phyloP scores from a whole-genome alignment of 2,329 filamentous ascomycete genomes.

The Cladosporium sp. region DNA sequence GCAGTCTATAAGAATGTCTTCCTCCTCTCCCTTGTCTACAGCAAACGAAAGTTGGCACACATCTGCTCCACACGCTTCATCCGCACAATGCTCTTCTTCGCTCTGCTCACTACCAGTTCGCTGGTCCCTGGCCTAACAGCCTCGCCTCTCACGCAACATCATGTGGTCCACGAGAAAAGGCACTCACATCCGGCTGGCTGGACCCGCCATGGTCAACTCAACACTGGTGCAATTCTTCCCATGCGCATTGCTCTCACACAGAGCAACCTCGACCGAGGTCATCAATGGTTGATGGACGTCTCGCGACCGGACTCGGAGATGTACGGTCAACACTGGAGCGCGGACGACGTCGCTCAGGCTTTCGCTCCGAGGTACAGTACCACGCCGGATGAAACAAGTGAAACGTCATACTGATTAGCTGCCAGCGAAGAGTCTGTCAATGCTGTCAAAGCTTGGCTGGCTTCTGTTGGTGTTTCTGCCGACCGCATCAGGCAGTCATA shows the following conservation, averaged over 20 bases:
- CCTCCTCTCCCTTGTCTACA: not conserved
- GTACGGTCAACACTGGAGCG: constrained; percentile 42
- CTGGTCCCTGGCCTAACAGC: constrained; percentile 18
- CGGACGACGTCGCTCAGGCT: constrained; percentile 40
- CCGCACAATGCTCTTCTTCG: constrained; percentile 22
- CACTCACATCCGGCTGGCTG: constrained; percentile 25
- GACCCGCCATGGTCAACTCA: constrained; percentile 24
- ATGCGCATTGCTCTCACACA: constrained; percentile 34
- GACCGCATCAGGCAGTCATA: constrained; percentile 48
- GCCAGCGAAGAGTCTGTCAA: constrained; percentile 42
- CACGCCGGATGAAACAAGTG: constrained; percentile 9
- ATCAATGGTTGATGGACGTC: constrained; percentile 33
- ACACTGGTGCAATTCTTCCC: constrained; percentile 27
- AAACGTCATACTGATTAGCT: constrained; percentile 6
- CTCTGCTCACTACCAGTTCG: constrained; percentile 16
- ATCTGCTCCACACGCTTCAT: not conserved
- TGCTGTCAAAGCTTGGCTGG: constrained; percentile 53
- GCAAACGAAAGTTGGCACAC: not conserved
- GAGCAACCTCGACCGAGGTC: constrained; percentile 30
- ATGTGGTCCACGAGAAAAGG: constrained; percentile 31
- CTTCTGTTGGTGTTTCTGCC: constrained; percentile 46
- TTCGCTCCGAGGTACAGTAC: constrained; percentile 36
- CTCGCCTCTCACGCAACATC: constrained; percentile 20
- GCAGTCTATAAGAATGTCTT: constrained; percentile 8
- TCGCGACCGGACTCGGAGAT: constrained; percentile 40